phyloP scores from a whole-genome alignment of 2,329 filamentous ascomycete genomes.

The Ophiosphaerella narmari region DNA sequence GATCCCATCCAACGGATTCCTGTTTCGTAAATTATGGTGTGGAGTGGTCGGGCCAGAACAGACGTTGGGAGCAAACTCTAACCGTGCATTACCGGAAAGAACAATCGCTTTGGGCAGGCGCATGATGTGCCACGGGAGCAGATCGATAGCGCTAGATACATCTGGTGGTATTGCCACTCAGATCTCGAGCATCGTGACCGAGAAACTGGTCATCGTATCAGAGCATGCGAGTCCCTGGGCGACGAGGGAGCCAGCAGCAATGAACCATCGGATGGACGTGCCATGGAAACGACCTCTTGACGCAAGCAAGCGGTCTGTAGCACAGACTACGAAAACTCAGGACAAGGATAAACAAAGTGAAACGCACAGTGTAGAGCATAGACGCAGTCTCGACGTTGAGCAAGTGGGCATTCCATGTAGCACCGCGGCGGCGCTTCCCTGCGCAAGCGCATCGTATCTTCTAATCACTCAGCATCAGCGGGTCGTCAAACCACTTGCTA shows the following conservation, averaged over 20 bases:
- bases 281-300: too few relatives aligned
- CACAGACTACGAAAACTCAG: not conserved
- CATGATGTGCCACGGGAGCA: not conserved
- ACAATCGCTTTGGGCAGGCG: not conserved
- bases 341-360: not conserved
- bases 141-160: not conserved
- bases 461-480: conserved; percentile 9
- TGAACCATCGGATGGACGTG: too few relatives aligned
- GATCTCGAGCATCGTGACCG: not conserved
- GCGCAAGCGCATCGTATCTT: conserved; percentile 3
- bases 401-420: not conserved
- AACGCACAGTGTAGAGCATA: not conserved
- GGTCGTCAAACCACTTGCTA: conserved; percentile 7
- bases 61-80: not conserved
- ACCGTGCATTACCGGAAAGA: not conserved
- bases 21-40: conserved; percentile 7
- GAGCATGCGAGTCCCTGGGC: not conserved
- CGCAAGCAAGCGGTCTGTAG: too few relatives aligned
- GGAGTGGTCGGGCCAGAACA: conserved; percentile 8
- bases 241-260: not conserved
- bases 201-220: not conserved
- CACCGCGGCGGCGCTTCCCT: not conserved
- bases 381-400: not conserved
- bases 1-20: conserved; percentile 1
- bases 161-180: not conserved